These are phyloP conservation scores for Musa troglodytarum DNA, from an alignment of 176 grass and related monocot species.

Conservation along the genomic window DNA sequence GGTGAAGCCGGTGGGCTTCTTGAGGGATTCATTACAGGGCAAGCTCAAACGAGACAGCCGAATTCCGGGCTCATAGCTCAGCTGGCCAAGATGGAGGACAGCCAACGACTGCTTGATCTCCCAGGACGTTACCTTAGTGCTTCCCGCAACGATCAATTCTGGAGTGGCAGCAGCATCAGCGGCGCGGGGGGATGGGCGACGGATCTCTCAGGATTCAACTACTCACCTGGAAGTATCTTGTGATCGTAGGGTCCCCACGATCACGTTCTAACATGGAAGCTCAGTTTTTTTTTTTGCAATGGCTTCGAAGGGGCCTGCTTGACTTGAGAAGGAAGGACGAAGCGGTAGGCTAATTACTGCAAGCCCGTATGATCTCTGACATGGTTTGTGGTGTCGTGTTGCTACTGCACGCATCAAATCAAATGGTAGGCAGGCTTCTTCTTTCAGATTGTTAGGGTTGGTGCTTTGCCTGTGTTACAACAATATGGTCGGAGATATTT, in stretches of 20 bases:
- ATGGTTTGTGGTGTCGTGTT: background rate
- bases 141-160: constrained; percentile 3
- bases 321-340: background rate
- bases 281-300: constrained; percentile 12
- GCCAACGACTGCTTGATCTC: background rate
- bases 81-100: constrained; percentile 11
- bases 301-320: background rate
- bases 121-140: background rate
- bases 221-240: constrained; percentile 3
- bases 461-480: background rate
- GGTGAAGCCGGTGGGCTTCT: background rate
- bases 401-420: background rate
- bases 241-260: background rate
- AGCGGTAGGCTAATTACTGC: background rate
- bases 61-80: constrained; percentile 4
- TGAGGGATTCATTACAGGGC: background rate
- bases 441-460: background rate
- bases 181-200: background rate
- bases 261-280: constrained; percentile 1
- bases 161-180: background rate
- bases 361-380: background rate
- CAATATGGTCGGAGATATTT: background rate
- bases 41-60: background rate
- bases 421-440: background rate
- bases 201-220: constrained; percentile 8